Evolutionary conservation across 176 grass and related monocot genomes (phyloP).

Genomic region (Echinochloa phyllopogon): DNA sequence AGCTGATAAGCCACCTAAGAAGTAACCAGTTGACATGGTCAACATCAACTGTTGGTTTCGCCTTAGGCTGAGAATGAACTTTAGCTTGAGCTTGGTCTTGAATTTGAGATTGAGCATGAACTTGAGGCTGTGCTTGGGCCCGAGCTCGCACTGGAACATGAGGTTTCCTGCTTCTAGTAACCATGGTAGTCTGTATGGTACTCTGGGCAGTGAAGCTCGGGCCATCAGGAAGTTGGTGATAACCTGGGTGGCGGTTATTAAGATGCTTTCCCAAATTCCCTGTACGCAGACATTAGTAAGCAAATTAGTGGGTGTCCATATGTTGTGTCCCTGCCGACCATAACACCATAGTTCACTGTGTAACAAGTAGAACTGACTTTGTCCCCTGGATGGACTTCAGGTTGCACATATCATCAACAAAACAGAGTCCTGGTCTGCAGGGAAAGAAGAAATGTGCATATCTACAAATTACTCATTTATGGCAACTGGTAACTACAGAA

Average conservation of each 20-base stretch:
- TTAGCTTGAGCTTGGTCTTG: slow-evolving; percentile 27
- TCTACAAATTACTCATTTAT: not conserved
- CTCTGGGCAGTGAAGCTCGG: slow-evolving; percentile 34
- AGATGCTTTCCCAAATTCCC: slow-evolving; percentile 97
- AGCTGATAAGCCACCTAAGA: slow-evolving; percentile 77
- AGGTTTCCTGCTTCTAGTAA: slow-evolving; percentile 47
- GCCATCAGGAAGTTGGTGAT: slow-evolving; percentile 57
- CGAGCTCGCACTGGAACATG: slow-evolving; percentile 41
- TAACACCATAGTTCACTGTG: not conserved
- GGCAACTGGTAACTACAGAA: not conserved
- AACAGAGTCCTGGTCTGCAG: not conserved
- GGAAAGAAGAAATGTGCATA: not conserved
- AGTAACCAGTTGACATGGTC: slow-evolving; percentile 93
- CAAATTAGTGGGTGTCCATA: slow-evolving; percentile 23
- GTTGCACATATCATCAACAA: not conserved
- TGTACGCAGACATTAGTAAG: slow-evolving; percentile 35
- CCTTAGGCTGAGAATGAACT: slow-evolving; percentile 48
- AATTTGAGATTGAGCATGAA: slow-evolving; percentile 9
- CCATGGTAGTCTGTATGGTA: slow-evolving; percentile 28
- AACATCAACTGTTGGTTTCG: slow-evolving; percentile 52
- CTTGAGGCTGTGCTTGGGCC: slow-evolving; percentile 34
- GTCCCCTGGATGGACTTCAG: not conserved
- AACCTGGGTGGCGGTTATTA: slow-evolving; percentile 82
- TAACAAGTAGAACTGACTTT: not conserved
- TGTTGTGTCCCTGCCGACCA: no score